Evolutionary conservation across 1,284 basidiomycete genomes (phyloP).

Genomic region (Peniophora sp.): DNA sequence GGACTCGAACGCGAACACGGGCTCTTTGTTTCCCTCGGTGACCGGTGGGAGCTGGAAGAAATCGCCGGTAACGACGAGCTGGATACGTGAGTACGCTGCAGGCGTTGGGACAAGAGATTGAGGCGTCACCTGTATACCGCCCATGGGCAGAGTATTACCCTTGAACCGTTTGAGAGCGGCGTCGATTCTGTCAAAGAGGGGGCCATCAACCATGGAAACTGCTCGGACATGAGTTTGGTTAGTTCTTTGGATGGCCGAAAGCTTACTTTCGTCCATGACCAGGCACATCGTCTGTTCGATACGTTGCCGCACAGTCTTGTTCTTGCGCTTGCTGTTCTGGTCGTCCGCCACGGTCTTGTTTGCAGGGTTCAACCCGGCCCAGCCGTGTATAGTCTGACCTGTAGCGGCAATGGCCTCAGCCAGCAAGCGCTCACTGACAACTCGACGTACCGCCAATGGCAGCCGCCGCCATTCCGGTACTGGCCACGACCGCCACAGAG

Average conservation of each 20-base stretch:
- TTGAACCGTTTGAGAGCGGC: not conserved
- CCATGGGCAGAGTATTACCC: not conserved
- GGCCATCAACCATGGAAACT: not conserved
- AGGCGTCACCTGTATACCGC: not conserved
- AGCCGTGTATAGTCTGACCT: not conserved
- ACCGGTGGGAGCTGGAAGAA: not conserved
- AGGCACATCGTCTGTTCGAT: not conserved
- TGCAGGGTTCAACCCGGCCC: not conserved
- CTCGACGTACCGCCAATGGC: not conserved
- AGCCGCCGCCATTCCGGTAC: not conserved
- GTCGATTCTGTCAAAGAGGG: not conserved
- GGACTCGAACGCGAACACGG: not conserved
- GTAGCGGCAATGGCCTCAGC: not conserved
- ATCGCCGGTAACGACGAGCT: not conserved
- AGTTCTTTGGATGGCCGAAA: too few relatives aligned
- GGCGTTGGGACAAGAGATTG: not conserved
- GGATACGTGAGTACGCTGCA: not conserved
- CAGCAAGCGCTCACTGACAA: not conserved
- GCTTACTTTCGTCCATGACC: not conserved
- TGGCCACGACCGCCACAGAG: not conserved
- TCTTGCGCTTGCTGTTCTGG: not conserved
- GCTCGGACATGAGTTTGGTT: not conserved
- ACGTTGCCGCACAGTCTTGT: not conserved
- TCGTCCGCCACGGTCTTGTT: not conserved
- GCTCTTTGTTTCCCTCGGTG: not conserved